Conservation (phyloP, 306 rosid genomes). For the Luffa acutangula region DNA sequence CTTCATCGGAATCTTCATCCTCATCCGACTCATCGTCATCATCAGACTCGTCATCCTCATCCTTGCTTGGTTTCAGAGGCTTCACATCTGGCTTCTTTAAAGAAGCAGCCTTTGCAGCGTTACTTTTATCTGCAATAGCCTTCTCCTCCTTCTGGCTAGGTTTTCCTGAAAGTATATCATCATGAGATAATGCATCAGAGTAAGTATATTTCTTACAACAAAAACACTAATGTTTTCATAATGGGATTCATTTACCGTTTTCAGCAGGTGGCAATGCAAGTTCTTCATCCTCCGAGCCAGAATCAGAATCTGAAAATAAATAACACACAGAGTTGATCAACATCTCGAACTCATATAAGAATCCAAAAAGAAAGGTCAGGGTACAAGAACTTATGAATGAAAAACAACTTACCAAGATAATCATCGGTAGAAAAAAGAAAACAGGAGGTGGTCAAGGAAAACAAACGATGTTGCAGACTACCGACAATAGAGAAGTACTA, state of each 20-base stretch:
- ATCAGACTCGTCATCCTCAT: conserved; percentile 19
- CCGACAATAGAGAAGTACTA: not conserved
- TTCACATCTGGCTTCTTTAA: conserved; percentile 43
- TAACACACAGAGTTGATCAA: not conserved
- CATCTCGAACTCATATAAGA: not conserved
- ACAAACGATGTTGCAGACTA: not conserved
- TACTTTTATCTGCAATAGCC: conserved; percentile 16
- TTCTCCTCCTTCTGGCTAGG: conserved; percentile 21
- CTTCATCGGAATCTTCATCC: conserved; percentile 26
- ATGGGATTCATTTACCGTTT: not conserved
- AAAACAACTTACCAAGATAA: conserved; percentile 28
- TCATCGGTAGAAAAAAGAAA: conserved; percentile 25
- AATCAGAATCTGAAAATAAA: conserved; percentile 18
- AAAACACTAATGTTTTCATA: not conserved
- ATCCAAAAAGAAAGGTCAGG: not conserved
- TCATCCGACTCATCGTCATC: conserved; percentile 32
- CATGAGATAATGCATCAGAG: not conserved
- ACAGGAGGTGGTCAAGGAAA: conserved; percentile 31
- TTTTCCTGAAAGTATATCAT: conserved; percentile 29
- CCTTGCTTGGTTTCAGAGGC: conserved; percentile 40
- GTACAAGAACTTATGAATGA: not conserved
- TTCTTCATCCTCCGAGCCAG: conserved; percentile 26
- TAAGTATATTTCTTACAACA: conserved; percentile 16
- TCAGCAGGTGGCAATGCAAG: conserved; percentile 15
- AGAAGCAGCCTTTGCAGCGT: conserved; percentile 23